Evolutionary conservation across 1,139 yeast genomes (phyloP).

Genomic region (Suhomyces taliae): DNA sequence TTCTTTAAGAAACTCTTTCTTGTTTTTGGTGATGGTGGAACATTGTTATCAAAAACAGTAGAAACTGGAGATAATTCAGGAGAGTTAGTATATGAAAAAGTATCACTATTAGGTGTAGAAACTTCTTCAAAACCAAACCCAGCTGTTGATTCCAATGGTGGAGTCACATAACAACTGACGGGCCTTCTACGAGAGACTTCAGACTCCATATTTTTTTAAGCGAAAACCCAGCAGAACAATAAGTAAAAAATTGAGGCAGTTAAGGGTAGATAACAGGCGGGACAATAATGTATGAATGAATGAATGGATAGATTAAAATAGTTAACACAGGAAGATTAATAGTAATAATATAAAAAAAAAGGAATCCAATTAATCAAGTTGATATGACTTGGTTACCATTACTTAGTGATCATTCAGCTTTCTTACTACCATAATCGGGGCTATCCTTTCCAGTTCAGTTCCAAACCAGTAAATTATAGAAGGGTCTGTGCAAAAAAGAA

Average conservation of each 20-base stretch:
- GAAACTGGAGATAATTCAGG: constrained; percentile 14
- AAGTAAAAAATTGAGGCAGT: neutral
- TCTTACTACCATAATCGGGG: neutral
- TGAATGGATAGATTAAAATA: neutral
- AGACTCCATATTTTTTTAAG: neutral
- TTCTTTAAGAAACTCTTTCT: constrained; percentile 5
- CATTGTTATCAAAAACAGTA: constrained; percentile 7
- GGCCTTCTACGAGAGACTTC: constrained; percentile 13
- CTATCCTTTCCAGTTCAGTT: neutral
- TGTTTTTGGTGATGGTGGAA: constrained; percentile 1
- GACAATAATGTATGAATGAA: no score
- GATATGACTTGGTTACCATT: neutral
- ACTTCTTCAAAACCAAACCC: constrained; percentile 9
- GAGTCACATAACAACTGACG: constrained; percentile 22
- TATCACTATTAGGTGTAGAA: constrained; percentile 7
- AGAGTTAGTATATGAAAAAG: constrained; percentile 9
- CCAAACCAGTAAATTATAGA: neutral
- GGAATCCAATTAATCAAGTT: no score
- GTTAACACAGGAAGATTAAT: neutral
- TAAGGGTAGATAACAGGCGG: no score
- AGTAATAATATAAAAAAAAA: no score
- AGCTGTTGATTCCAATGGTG: constrained; percentile 16
- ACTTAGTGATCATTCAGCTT: neutral
- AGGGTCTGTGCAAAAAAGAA: neutral
- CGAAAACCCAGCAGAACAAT: no score